A percentile compares a stretch with the other conserved stretches of the same genome.
Evolutionary conservation across 192 early-diverging fungal species (phyloP).

Genomic region (Rhizoclosmatium globosum): DNA sequence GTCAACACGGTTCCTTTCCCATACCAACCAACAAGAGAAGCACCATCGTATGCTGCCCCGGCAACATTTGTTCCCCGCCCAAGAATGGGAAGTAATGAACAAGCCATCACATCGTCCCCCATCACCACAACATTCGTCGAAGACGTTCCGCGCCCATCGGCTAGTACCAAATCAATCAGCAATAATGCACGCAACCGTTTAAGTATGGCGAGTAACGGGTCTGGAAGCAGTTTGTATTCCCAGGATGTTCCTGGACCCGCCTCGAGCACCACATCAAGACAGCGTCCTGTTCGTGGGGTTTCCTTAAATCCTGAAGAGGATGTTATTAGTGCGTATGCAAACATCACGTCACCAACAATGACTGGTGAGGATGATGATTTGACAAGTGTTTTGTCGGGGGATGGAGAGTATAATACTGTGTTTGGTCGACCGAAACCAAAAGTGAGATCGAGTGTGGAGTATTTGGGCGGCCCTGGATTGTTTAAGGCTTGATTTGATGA

Average conservation of each 20-base stretch:
- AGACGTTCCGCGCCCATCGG: no score
- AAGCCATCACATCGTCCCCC: not conserved
- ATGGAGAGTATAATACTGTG: not conserved
- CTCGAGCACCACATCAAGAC: not conserved
- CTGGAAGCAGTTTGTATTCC: no score
- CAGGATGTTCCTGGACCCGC: no score
- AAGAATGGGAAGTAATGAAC: not conserved
- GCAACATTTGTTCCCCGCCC: not conserved
- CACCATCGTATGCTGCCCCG: not conserved
- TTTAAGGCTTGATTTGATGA: not conserved
- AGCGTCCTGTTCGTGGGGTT: not conserved
- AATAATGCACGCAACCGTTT: no score
- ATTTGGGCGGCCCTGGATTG: constrained; percentile 6
- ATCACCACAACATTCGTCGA: not conserved
- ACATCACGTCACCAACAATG: not conserved
- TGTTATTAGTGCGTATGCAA: not conserved
- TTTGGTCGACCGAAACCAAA: not conserved
- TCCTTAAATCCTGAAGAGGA: not conserved
- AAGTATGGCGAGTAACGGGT: no score
- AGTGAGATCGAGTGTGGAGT: constrained; percentile 4
- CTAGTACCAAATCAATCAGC: no score
- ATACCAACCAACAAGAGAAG: not conserved
- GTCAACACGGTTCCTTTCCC: not conserved
- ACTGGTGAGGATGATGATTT: not conserved
- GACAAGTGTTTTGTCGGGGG: not conserved